Conservation (phyloP, 768 basidiomycete species). For the Mycena rosella region DNA sequence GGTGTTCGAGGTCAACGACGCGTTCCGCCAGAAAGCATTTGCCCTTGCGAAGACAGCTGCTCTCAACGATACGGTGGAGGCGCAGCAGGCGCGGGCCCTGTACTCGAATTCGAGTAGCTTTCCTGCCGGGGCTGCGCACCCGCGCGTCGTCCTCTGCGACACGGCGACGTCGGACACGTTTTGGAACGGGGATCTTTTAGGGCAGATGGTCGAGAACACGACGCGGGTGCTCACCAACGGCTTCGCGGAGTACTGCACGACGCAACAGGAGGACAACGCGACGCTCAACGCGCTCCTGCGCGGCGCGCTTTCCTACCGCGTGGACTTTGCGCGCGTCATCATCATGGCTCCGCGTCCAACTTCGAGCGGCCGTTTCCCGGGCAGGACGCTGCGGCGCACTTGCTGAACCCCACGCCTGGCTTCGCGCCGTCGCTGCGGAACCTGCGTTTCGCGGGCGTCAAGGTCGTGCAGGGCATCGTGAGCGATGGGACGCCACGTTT, state of each 20-base stretch:
- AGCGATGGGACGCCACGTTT: slow-evolving; percentile 50
- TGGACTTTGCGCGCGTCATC: slow-evolving; percentile 53
- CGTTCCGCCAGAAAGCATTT: slow-evolving; percentile 48
- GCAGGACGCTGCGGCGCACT: slow-evolving; percentile 40
- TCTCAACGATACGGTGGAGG: slow-evolving; percentile 49
- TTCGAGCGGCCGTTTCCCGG: slow-evolving; percentile 46
- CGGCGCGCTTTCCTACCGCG: slow-evolving; percentile 38
- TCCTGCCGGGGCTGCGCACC: no score
- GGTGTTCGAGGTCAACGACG: slow-evolving; percentile 60
- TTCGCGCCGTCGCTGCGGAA: slow-evolving; percentile 50
- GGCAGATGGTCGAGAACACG: slow-evolving; percentile 52
- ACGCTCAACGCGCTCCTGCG: slow-evolving; percentile 53
- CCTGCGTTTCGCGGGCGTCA: slow-evolving; percentile 51
- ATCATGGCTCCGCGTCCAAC: slow-evolving; percentile 53
- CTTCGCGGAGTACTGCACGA: slow-evolving; percentile 46
- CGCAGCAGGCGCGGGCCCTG: slow-evolving; percentile 46
- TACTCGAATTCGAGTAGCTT: slow-evolving; percentile 40
- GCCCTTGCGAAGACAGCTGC: slow-evolving; percentile 44
- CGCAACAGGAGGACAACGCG: slow-evolving; percentile 58
- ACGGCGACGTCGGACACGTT: slow-evolving; percentile 53
- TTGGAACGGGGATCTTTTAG: slow-evolving; percentile 52
- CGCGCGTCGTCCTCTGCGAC: slow-evolving; percentile 51
- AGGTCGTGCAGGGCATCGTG: slow-evolving; percentile 53
- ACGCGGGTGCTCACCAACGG: slow-evolving; percentile 51
- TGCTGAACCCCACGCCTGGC: slow-evolving; percentile 48